Percentiles rank a stretch among this genome's conserved stretches.
Conservation (phyloP, 2,329 filamentous ascomycete species). For the Trichophaea hybrida region DNA sequence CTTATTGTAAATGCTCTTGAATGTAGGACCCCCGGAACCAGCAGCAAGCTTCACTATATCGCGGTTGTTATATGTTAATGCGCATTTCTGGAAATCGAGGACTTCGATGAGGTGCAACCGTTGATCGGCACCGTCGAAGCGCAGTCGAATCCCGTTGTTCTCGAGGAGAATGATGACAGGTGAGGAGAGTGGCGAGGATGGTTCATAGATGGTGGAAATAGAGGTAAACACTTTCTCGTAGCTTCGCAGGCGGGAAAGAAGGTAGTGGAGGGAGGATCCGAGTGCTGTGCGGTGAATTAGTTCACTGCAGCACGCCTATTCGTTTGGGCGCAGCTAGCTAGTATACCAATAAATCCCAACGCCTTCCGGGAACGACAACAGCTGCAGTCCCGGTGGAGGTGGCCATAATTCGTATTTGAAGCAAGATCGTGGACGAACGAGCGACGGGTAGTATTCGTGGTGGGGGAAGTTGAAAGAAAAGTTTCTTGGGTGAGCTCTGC, state of each 20-base stretch:
- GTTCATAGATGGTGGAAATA: slow-evolving; percentile 53
- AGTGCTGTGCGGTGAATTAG: slow-evolving; percentile 45
- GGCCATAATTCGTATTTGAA: slow-evolving; percentile 19
- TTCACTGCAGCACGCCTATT: not conserved
- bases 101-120: slow-evolving; percentile 82
- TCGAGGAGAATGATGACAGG: slow-evolving; percentile 65
- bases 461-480: not conserved
- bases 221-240: slow-evolving; percentile 72
- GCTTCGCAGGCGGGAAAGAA: slow-evolving; percentile 74
- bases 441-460: not conserved
- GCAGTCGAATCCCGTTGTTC: slow-evolving; percentile 72
- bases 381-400: slow-evolving; percentile 30
- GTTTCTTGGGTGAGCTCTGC: not conserved
- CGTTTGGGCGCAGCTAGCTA: not conserved
- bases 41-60: slow-evolving; percentile 48
- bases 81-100: slow-evolving; percentile 72
- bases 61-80: slow-evolving; percentile 70
- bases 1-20: slow-evolving; percentile 80
- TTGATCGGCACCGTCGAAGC: slow-evolving; percentile 89
- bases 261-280: slow-evolving; percentile 79
- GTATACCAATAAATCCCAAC: slow-evolving; percentile 46
- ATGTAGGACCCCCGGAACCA: slow-evolving; percentile 44
- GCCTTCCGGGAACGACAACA: slow-evolving; percentile 51
- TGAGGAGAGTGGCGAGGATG: slow-evolving; percentile 21
- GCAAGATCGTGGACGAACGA: not conserved